Evolutionary conservation across 75 land plant genomes (phyloP).

Genomic region (Sequoiadendron giganteum): DNA sequence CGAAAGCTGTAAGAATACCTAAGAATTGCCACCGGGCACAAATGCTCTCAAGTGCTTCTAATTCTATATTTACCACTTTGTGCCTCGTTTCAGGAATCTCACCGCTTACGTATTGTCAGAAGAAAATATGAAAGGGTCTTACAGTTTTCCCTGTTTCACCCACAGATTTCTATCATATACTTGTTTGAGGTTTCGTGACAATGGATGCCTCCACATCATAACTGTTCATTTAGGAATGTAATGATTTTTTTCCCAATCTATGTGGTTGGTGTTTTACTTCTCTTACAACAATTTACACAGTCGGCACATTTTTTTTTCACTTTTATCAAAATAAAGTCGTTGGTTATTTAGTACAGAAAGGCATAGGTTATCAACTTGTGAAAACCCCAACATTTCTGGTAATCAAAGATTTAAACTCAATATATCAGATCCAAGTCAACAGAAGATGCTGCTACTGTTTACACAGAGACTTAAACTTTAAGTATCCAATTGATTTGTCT

Average conservation of each 20-base stretch:
- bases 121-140: background rate
- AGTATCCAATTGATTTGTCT: too few relatives aligned
- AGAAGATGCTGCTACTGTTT: too few relatives aligned
- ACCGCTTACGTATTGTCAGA: background rate
- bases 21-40: conserved; percentile 1
- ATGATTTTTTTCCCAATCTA: background rate
- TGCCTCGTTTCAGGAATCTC: background rate
- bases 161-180: background rate
- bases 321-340: too few relatives aligned
- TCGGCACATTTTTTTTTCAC: background rate
- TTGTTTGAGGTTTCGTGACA: background rate
- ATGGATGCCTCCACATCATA: background rate
- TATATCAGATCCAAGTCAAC: too few relatives aligned
- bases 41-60: background rate
- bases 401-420: background rate
- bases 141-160: background rate
- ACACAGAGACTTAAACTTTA: too few relatives aligned
- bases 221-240: background rate
- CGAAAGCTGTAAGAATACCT: background rate
- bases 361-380: background rate
- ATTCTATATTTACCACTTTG: background rate
- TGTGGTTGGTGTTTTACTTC: background rate
- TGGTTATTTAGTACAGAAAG: too few relatives aligned
- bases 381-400: background rate
- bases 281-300: background rate